A percentile compares a stretch with the other conserved stretches of the same genome.
These are phyloP conservation scores for Paramecium sonneborni DNA, from an alignment of 73 alveolate genomes.

Conservation along the genomic window DNA sequence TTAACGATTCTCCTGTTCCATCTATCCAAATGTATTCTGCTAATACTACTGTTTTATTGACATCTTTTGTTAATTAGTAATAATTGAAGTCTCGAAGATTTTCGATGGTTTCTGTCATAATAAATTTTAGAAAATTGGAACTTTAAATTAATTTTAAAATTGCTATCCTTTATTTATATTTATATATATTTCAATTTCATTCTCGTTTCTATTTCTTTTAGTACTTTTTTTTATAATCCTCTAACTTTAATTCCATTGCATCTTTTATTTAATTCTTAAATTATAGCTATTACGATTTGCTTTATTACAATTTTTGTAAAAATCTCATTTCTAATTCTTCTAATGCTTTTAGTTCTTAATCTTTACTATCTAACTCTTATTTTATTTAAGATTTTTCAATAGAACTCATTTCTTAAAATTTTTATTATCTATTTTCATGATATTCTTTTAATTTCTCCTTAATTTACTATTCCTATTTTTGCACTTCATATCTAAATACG, in stretches of 20 bases:
- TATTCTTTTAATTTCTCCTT: too few species aligned
- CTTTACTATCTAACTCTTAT: not conserved
- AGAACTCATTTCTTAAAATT: too few species aligned
- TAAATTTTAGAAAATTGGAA: not conserved
- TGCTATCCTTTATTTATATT: not conserved
- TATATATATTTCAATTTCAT: not conserved
- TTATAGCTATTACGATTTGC: not conserved
- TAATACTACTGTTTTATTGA: not conserved
- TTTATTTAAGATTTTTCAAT: not conserved
- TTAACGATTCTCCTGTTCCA: conserved; percentile 75
- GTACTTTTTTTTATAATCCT: not conserved
- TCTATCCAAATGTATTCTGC: conserved; percentile 90
- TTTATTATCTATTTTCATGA: too few species aligned
- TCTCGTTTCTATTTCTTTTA: not conserved
- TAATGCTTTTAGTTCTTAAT: not conserved
- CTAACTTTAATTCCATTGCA: not conserved
- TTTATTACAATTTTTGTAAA: not conserved
- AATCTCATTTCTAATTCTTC: not conserved
- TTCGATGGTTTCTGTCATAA: not conserved
- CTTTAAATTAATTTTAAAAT: not conserved
- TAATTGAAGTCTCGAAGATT: conserved; percentile 58
- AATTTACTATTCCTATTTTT: not conserved
- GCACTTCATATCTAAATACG: not conserved
- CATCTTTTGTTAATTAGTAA: not conserved
- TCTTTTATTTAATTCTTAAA: not conserved